Evolutionary conservation across 768 basidiomycete genomes (phyloP).

Genomic region (Suillus paluster): DNA sequence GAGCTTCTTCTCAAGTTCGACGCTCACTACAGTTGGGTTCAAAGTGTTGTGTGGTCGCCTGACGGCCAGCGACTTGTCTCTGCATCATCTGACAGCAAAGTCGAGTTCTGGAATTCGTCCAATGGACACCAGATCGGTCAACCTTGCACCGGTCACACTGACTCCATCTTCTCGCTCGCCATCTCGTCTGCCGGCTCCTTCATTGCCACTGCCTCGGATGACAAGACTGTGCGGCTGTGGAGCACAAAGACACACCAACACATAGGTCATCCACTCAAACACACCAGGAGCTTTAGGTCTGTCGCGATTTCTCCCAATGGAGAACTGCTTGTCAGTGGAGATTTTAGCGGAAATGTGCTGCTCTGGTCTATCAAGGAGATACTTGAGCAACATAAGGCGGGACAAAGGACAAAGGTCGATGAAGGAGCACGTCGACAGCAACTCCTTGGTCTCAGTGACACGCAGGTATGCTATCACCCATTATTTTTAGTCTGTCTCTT

Average conservation of each 20-base stretch:
- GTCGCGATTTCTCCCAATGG: too few species aligned
- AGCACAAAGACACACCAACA: constrained; percentile 26
- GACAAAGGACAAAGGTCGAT: too few species aligned
- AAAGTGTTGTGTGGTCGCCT: constrained; percentile 34
- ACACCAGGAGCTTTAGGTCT: constrained; percentile 18
- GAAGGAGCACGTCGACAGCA: too few species aligned
- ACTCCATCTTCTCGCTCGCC: constrained; percentile 34
- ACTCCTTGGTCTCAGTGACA: too few species aligned
- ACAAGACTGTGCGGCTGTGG: constrained; percentile 34
- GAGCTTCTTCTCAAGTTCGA: constrained; percentile 19
- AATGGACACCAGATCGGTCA: constrained; percentile 34
- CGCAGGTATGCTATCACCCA: too few species aligned
- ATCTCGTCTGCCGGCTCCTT: constrained; percentile 34
- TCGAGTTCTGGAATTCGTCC: constrained; percentile 35
- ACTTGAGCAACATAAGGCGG: too few species aligned
- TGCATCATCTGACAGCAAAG: constrained; percentile 32
- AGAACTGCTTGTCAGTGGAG: too few species aligned
- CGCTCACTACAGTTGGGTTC: constrained; percentile 32
- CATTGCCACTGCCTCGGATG: constrained; percentile 36
- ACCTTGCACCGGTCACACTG: constrained; percentile 33
- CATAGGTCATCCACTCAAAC: constrained; percentile 24
- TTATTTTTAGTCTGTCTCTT: too few species aligned
- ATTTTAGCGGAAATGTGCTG: too few species aligned
- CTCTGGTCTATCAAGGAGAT: too few species aligned
- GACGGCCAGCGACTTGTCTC: constrained; percentile 33